Evolutionary conservation across 441 rosid genomes (phyloP), one percentile per base, ranked within the genome.

Genomic region (Theobroma grandiflorum): DNA sequence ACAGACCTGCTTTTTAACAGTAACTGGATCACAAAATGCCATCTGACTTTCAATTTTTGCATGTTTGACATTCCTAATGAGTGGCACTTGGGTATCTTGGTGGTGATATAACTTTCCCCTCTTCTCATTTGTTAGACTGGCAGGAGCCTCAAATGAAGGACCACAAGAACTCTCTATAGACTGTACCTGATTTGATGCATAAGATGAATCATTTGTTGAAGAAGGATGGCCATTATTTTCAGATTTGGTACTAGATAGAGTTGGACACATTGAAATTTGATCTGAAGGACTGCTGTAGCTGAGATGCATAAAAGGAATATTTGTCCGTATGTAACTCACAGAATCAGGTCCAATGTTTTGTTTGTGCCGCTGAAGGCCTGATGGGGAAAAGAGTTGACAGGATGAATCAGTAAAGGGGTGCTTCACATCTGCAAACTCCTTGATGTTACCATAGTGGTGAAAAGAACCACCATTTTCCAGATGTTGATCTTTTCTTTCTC

Each of bases 101-200:
- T 49, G 68, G 14, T 80, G 81, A 80, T 73, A 83, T 80, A 79
- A 22, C 78, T 80, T 87, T 67, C 65, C 87, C 65, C 77, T 74
- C 64, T 77, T 87, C 75, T 79, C 88, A 72, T 84, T 79, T 18
- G 57, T 81, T 78, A 73, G 61, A 78, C 78, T 43, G 77, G 72
- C 76, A 78, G 80, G 76, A 85, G 86, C 86, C 80, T 87, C 82
- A 59, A 83, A 80, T 52, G 83, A 62, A 78, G 83, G 84, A 73
- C 83, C 84, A 77, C 69, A 83, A 45, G 86, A 81, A 74, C 87
- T 89, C 82, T 89, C 91, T 37, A 83, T 50, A 66, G 91, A 87
- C 77, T 82, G 88, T 74, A 83, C 87, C 76, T 81, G 92, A 80
- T 87, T 91, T 75, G 98, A 94, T 72, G 90, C 85, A 88, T 85